These are phyloP conservation scores for sorghum (Sorghum bicolor) DNA, from an alignment of 176 grass and related monocot genomes.

Conservation along the genomic window Sorghum_bicolor_NCBIv3 NC_012878.2:10159501-10160000, in stretches of 20 bases:
- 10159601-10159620: slow-evolving; percentile 38
- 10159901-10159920: background rate
- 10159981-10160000: slow-evolving; percentile 38
- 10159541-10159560: slow-evolving; percentile 65
- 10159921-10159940: slow-evolving; percentile 49
- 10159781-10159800: slow-evolving; percentile 47
- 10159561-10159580: slow-evolving; percentile 47
- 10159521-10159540: slow-evolving; percentile 71
- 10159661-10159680: slow-evolving; percentile 38
- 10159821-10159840: slow-evolving; percentile 36
- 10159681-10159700: background rate
- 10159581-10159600: background rate
- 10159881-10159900: slow-evolving; percentile 52
- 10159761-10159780: slow-evolving; percentile 63
- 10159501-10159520: slow-evolving; percentile 72
- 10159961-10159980: slow-evolving; percentile 77
- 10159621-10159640: slow-evolving; percentile 80
- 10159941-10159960: slow-evolving; percentile 16
- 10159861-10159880: slow-evolving; percentile 63
- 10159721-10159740: slow-evolving; percentile 2
- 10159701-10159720: background rate
- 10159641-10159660: slow-evolving; percentile 45
- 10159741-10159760: slow-evolving; percentile 28
- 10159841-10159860: slow-evolving; percentile 70
- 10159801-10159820: slow-evolving; percentile 11